These are phyloP conservation scores for Coniosporium tulheliwenetii DNA, from an alignment of 2,329 filamentous ascomycete species.

Conservation along the genomic window DNA sequence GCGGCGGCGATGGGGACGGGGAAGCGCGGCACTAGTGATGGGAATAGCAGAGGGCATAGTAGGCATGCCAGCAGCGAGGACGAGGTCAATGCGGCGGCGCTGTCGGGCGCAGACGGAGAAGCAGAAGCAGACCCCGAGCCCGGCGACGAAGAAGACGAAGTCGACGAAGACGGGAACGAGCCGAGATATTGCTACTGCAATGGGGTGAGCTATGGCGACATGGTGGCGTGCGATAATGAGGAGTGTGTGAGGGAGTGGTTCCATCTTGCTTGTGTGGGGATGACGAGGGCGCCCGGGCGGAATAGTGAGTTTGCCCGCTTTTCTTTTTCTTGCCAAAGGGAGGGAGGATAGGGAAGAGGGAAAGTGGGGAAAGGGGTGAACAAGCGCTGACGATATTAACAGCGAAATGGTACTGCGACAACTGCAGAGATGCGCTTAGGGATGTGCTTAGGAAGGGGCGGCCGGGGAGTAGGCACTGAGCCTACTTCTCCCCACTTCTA, in stretches of 20 bases:
- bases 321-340: background rate
- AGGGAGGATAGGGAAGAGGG: background rate
- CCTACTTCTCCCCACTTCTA: no score
- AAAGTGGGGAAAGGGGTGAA: background rate
- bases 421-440: slow-evolving; percentile 3
- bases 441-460: slow-evolving; percentile 4
- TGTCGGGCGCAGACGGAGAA: background rate
- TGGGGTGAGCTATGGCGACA: slow-evolving; percentile 48
- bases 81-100: background rate
- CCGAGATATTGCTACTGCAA: slow-evolving; percentile 52
- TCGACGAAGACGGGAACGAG: slow-evolving; percentile 30
- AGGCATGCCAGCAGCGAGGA: slow-evolving; percentile 1
- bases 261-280: slow-evolving; percentile 47
- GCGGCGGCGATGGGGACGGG: no score
- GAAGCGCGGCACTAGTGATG: background rate
- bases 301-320: slow-evolving; percentile 18
- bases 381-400: background rate
- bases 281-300: slow-evolving; percentile 42
- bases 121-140: slow-evolving; percentile 18
- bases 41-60: background rate
- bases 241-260: slow-evolving; percentile 52
- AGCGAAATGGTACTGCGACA: slow-evolving; percentile 11
- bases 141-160: slow-evolving; percentile 32
- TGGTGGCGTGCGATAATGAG: slow-evolving; percentile 54
- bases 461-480: slow-evolving; percentile 1